Evolutionary conservation across 495 filamentous ascomycete genomes (phyloP), one percentile per base, ranked within the genome.

Genomic region (Aspergillus affinis): DNA sequence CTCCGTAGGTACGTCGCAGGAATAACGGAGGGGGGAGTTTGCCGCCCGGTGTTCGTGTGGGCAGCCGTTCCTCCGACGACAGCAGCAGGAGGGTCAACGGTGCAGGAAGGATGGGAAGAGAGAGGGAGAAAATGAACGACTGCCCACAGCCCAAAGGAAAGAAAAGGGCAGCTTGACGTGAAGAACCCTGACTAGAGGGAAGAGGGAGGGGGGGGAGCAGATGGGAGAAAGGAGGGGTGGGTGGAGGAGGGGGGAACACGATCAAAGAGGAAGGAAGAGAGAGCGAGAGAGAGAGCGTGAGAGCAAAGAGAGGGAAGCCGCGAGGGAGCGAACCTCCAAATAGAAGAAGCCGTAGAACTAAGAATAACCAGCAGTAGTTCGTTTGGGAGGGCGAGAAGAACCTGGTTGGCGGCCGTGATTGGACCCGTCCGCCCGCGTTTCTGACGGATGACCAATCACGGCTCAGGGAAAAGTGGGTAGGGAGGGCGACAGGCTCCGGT

Each of bases 41-140:
- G 59, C 64, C 59, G 64, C 64, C 62, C 62, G 58, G 36, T 54
- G 57, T 57, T 63, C 54, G 57, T 55, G 64, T 68, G 66, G 66
- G 66, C 66, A 72, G 71, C 69, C 70, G 73, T 75, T 76, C 71
- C 75, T 68, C 75, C 75, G 66, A 72, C 73, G 74, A 75, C 19
- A 49, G 23, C 48, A 49, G 48, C 48, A 49, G 66, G 57, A 66
- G 67, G 61, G 62, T 60, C 32, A 65, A 61, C 59, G 48, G 61
- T 46, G 29, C 32, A 61, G 50, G 53, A 55, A 50, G 32, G 29
- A 65, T 57, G 63, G 53, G 41, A 54, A 44, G 36, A 29, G 44
- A 44, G 32, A 53, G 62, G 54, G 58, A 61, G 66, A 54, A 61
- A 46, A 61, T 58, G 61, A 63, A 65, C 66, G 66, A 65, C 65